These are phyloP conservation scores for Extremus antarcticus DNA, from an alignment of 495 filamentous ascomycete genomes.

Conservation along the genomic window DNA sequence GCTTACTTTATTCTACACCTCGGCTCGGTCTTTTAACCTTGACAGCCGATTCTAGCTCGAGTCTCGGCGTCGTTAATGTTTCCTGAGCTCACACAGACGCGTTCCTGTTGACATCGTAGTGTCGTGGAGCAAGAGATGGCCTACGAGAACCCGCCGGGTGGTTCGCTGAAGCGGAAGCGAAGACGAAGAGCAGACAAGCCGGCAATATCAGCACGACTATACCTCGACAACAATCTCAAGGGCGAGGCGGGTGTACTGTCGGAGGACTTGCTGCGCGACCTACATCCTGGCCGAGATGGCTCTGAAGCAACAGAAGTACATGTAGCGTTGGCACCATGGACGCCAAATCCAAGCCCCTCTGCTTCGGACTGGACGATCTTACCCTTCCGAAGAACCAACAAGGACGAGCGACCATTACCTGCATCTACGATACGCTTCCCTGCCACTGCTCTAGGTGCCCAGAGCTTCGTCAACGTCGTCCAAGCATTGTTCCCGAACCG, in stretches of 20 bases:
- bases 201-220: slow-evolving; percentile 51
- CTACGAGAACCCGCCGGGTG: slow-evolving; percentile 8
- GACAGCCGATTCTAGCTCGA: not conserved
- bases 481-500: slow-evolving; percentile 52
- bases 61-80: not conserved
- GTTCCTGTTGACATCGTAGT: not conserved
- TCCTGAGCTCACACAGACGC: not conserved
- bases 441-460: slow-evolving; percentile 64
- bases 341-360: slow-evolving; percentile 43
- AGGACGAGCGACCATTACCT: slow-evolving; percentile 40
- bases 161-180: slow-evolving; percentile 35
- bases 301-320: slow-evolving; percentile 26
- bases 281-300: slow-evolving; percentile 51
- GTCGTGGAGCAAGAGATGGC: slow-evolving; percentile 6
- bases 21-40: not conserved
- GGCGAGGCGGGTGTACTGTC: slow-evolving; percentile 83
- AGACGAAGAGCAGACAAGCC: slow-evolving; percentile 41
- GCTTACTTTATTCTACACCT: not conserved
- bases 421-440: slow-evolving; percentile 75
- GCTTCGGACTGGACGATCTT: slow-evolving; percentile 77
- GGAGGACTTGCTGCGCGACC: slow-evolving; percentile 69
- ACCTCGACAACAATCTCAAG: slow-evolving; percentile 70
- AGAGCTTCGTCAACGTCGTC: slow-evolving; percentile 57
- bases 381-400: slow-evolving; percentile 47
- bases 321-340: slow-evolving; percentile 74